These are phyloP conservation scores for Laguncularia racemosa DNA, from an alignment of 345 rosid species.

Conservation along the genomic window DNA sequence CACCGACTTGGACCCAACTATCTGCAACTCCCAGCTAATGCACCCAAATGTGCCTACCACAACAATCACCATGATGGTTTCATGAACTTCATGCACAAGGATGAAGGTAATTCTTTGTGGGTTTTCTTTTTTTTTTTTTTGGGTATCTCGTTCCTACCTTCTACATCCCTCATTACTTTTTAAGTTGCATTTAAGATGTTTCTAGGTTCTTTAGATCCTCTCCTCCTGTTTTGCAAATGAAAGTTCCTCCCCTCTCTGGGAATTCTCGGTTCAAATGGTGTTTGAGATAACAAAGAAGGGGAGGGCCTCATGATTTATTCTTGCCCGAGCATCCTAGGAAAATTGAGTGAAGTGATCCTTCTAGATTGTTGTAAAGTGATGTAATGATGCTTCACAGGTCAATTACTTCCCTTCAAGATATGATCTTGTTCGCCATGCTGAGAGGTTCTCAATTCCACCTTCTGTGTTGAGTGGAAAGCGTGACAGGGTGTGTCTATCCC, in stretches of 20 bases:
- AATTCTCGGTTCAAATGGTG: too few species aligned
- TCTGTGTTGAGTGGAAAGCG: constrained; percentile 57
- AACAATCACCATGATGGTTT: constrained; percentile 88
- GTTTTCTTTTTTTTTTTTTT: not conserved
- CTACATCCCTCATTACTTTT: not conserved
- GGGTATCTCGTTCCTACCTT: too few species aligned
- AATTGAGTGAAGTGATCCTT: constrained; percentile 1
- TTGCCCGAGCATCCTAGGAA: not conserved
- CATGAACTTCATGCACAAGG: constrained; percentile 91
- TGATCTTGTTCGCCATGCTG: constrained; percentile 67
- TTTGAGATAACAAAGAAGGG: too few species aligned
- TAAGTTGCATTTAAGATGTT: not conserved
- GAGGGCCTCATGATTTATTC: too few species aligned
- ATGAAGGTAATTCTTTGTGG: constrained; percentile 56
- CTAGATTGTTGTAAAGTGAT: not conserved
- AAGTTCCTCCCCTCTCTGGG: too few species aligned
- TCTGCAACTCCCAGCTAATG: constrained; percentile 81
- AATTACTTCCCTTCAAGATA: constrained; percentile 91
- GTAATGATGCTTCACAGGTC: constrained; percentile 37
- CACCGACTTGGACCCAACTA: constrained; percentile 98
- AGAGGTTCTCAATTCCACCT: constrained; percentile 47
- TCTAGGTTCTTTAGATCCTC: too few species aligned
- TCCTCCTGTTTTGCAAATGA: too few species aligned
- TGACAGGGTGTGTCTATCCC: constrained; percentile 51
- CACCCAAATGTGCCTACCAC: constrained; percentile 85